Percentiles rank a stretch among this genome's conserved stretches.
Conservation (phyloP, 371 early-diverging fungal species). For the Blastocladiella emersonii region DNA sequence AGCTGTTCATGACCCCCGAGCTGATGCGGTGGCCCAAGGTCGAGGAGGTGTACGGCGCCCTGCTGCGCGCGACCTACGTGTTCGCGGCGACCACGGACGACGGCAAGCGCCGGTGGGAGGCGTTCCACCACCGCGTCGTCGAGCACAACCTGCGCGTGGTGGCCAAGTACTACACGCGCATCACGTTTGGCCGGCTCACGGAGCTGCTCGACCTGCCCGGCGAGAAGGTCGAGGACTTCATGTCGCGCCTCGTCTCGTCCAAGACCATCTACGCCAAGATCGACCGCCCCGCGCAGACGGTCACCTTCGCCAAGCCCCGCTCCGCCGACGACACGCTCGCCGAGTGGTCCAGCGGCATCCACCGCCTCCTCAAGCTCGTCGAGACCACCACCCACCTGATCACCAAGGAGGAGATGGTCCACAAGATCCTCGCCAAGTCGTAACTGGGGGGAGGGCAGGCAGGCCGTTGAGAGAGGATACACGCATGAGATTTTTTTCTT, state of each 20-base stretch:
- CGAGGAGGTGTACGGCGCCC: slow-evolving; percentile 64
- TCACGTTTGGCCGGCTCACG: slow-evolving; percentile 60
- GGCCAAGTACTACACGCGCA: slow-evolving; percentile 85
- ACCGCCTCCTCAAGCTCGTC: slow-evolving; percentile 68
- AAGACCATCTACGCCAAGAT: slow-evolving; percentile 91
- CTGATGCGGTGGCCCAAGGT: slow-evolving; percentile 88
- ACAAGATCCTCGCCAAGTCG: background rate
- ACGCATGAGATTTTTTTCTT: too few relatives aligned
- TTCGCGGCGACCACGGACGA: slow-evolving; percentile 57
- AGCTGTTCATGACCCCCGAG: slow-evolving; percentile 79
- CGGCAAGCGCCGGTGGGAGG: slow-evolving; percentile 63
- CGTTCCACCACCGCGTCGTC: slow-evolving; percentile 80
- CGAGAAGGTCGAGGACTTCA: slow-evolving; percentile 73
- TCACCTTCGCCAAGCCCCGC: slow-evolving; percentile 69
- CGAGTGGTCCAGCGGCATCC: slow-evolving; percentile 83
- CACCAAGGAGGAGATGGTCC: slow-evolving; percentile 71
- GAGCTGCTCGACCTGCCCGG: slow-evolving; percentile 56
- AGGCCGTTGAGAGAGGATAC: too few relatives aligned
- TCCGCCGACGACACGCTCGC: slow-evolving; percentile 77
- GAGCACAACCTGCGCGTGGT: slow-evolving; percentile 96
- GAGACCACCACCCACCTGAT: slow-evolving; percentile 93
- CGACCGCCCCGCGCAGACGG: slow-evolving; percentile 80
- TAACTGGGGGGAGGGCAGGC: too few relatives aligned
- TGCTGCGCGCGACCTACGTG: slow-evolving; percentile 50
- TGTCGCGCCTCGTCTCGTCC: slow-evolving; percentile 80